Percentiles rank a stretch among this genome's conserved stretches.
phyloP scores from a whole-genome alignment of 1,139 yeast species.

The Magnusiomyces paraingens region DNA sequence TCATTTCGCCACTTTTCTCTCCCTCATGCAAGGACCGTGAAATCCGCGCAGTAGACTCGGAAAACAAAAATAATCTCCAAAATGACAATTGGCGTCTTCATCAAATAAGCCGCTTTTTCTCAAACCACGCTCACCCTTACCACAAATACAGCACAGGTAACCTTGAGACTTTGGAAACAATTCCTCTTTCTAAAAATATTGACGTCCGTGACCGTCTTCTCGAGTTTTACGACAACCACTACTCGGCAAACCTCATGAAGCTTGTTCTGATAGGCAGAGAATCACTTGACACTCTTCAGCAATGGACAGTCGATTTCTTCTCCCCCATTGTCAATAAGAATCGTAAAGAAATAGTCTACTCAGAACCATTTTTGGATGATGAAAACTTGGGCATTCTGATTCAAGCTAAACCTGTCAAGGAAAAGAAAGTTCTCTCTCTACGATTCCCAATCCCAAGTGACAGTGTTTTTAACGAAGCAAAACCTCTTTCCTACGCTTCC shows the following conservation, averaged over 20 bases:
- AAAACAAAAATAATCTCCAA: constrained; percentile 88
- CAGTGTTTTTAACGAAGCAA: constrained; percentile 53
- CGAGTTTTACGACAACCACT: constrained; percentile 50
- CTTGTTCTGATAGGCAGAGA: constrained; percentile 81
- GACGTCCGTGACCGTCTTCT: constrained; percentile 66
- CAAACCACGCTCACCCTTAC: constrained; percentile 67
- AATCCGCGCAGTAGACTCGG: constrained; percentile 91
- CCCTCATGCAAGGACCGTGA: constrained; percentile 84
- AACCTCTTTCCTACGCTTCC: constrained; percentile 64
- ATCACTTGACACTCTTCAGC: constrained; percentile 58
- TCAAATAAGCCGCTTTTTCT: constrained; percentile 70
- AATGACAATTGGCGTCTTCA: constrained; percentile 83
- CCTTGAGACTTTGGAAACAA: constrained; percentile 50
- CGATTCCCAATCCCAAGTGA: constrained; percentile 73
- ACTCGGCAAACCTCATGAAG: constrained; percentile 79
- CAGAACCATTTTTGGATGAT: constrained; percentile 38
- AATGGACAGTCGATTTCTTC: constrained; percentile 68
- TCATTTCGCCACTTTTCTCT: constrained; percentile 76
- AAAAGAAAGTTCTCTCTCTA: constrained; percentile 58
- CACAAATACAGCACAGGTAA: constrained; percentile 73
- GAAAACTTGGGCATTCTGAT: constrained; percentile 50
- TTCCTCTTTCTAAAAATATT: constrained; percentile 44
- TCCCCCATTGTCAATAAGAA: constrained; percentile 53
- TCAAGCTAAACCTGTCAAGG: constrained; percentile 77
- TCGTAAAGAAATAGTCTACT: constrained; percentile 46